Evolutionary conservation across 371 early-diverging fungal genomes (phyloP).

Genomic region (Circinella umbellata): DNA sequence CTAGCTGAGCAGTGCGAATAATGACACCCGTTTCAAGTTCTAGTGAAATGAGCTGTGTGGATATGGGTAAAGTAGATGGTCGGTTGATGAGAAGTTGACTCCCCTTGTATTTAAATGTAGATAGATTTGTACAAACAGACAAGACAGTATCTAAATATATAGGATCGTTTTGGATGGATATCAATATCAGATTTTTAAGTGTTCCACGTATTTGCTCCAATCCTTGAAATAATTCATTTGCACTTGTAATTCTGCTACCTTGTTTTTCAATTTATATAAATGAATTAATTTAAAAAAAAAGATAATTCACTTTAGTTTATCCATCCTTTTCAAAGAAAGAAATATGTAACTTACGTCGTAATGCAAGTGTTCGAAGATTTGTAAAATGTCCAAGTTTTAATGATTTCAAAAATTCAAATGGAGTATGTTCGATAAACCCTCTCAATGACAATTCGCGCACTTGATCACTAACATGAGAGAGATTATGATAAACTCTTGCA

Average conservation of each 20-base stretch:
- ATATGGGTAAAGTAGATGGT: not conserved
- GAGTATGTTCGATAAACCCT: not conserved
- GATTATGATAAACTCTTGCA: not conserved
- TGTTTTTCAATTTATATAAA: not conserved
- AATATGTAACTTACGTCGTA: not conserved
- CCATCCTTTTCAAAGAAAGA: not conserved
- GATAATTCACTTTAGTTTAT: not conserved
- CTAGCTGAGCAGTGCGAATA: conserved; percentile 2
- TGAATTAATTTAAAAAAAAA: no score
- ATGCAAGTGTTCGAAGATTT: not conserved
- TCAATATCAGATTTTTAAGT: not conserved
- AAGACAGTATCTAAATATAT: not conserved
- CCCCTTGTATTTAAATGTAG: not conserved
- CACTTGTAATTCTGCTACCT: conserved; percentile 4
- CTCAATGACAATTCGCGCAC: conserved; percentile 3
- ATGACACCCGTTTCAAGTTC: not conserved
- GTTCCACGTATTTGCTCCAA: not conserved
- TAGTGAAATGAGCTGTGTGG: not conserved
- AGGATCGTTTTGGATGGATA: not conserved
- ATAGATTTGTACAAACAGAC: conserved; percentile 1
- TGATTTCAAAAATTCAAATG: not conserved
- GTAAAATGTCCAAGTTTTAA: not conserved
- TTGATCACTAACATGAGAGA: not conserved
- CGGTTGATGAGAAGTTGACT: not conserved
- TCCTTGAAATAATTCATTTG: not conserved